Evolutionary conservation across 2,329 filamentous ascomycete species (phyloP), one percentile per base, ranked within the genome.

Genomic region (Xylariomycetidae sp.): DNA sequence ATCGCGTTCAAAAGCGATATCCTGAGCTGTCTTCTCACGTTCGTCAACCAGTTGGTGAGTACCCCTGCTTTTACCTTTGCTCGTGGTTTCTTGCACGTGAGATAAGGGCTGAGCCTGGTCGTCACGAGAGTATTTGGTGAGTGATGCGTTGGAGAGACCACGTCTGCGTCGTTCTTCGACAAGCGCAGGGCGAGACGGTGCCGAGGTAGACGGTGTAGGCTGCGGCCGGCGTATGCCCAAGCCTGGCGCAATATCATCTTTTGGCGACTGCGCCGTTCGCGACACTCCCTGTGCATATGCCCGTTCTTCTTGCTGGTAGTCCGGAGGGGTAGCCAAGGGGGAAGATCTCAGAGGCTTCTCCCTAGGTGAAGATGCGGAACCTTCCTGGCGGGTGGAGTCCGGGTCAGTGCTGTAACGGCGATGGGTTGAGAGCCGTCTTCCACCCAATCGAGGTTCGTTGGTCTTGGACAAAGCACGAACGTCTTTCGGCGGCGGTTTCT

Each of bases 1-100:
- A 46, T 96, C 92, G 44, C 90, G 79, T 55, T 95, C 89, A 48
- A 94, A 84, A 1, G 85, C 85, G 30, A 93, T 79, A 44, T 96
- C 90, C 49, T 94, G 85, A 3, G 85, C 87, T 4, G 82, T 83
- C 53, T 68, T 76, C 50, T 83, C 80, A 38, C 79, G 77, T 43
- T 83, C 81, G 36, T 61, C 60, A 14, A 56, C 46, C 19, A 59
- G 46, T 34, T 49, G 28, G 39, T 57, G 52, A 28, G 63, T 54
- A 39, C 50, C 15, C 42, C 37, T 50, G 15, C 45, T 46, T 29
- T 53, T 58, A 22, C 46, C 50, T 29, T 47, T 63, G 13, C 40
- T 49, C 14, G 45, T 43, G 20, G 59, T 60, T n/a, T 61, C 56
- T 19, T 61, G 49, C 10, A 57, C 52, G 6, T 57, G 54, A 8